Evolutionary conservation across 805 yeast species (phyloP).

Genomic region (Candida xyloterini): DNA sequence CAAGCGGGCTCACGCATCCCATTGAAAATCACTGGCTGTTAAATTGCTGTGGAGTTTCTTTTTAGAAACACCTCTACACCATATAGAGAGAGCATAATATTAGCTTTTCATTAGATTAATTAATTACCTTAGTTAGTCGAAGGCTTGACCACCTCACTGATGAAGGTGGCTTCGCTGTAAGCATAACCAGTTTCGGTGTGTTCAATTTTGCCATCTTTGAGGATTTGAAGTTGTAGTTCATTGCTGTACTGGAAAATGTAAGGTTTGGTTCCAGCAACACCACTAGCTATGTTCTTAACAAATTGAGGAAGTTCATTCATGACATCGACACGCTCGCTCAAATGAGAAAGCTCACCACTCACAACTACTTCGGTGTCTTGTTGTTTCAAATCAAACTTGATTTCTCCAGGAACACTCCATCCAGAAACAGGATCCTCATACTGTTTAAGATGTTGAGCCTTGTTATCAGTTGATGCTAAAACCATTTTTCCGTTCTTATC

Average conservation of each 20-base stretch:
- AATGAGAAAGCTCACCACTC: slow-evolving; percentile 54
- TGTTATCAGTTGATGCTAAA: slow-evolving; percentile 63
- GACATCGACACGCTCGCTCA: slow-evolving; percentile 92
- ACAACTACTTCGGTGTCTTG: slow-evolving; percentile 48
- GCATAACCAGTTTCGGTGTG: slow-evolving; percentile 59
- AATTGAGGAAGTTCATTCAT: slow-evolving; percentile 96
- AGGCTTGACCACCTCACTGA: slow-evolving; percentile 35
- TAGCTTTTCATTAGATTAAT: slow-evolving; percentile 9
- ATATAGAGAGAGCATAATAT: slow-evolving; percentile 3
- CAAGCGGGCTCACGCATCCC: slow-evolving; percentile 1
- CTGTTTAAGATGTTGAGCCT: slow-evolving; percentile 54
- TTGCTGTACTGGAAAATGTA: slow-evolving; percentile 90
- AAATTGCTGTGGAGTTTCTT: slow-evolving; percentile 1
- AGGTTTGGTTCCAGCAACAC: slow-evolving; percentile 96
- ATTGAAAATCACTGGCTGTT: slow-evolving; percentile 1
- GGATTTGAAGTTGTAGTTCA: slow-evolving; percentile 41
- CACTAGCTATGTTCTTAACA: slow-evolving; percentile 88
- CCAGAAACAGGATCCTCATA: slow-evolving; percentile 76
- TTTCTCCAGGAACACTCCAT: slow-evolving; percentile 80
- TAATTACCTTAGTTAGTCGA: slow-evolving; percentile 1
- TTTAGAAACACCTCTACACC: slow-evolving; percentile 2
- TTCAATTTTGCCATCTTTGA: slow-evolving; percentile 38
- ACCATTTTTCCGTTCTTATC: slow-evolving; percentile 58
- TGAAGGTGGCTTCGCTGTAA: slow-evolving; percentile 80
- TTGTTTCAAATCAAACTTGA: slow-evolving; percentile 53